Evolutionary conservation across 2,329 filamentous ascomycete genomes (phyloP), one percentile per base, ranked within the genome.

Genomic region (Fusarium aywerte): DNA sequence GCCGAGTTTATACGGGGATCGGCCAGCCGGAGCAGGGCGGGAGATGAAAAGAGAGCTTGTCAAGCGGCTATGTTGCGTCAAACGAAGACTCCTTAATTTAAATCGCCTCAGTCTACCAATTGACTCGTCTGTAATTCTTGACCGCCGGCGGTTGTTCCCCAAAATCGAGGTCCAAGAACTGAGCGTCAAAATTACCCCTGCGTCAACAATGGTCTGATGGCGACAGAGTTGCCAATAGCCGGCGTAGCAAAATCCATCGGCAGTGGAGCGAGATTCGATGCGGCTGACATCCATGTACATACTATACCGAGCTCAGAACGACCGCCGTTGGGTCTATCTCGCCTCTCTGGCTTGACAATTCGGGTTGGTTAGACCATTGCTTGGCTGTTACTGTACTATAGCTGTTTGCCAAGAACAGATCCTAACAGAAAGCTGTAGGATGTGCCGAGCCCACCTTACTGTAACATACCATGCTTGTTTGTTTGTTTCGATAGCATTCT

Each of bases 141-240:
- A 61, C 65, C 65, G 65, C 61, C 39, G 38, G 62, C 62, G 54
- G 62, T 60, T 50, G 51, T 57, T 66, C 53, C 51, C 62, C 54
- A 47, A 45, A 61, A 36, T 35, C 39, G 40, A 52, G 42, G 38
- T 44, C 25, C 16, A 63, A 45, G 43, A 52, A 27, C 23, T 36
- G 52, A 63, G 51, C 56, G 49, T 66, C 48, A 40, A 55, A 67
- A 38, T 35, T 63, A 65, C 67, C 68, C 67, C 67, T 70, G 68
- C 68, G 44, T 65, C 44, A 44, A 44, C 58, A 66, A 70, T 70
- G 68, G 68, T 51, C 68, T 70, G 68, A 70, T 70, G 57, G 65
- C 42, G 52, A 61, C 49, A 40, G 29, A 54, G 52, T 61, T 67
- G 62, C 62, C 65, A 60, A 50, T 68, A 65, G 59, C 42, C 42